These are phyloP conservation scores for Lodderomyces pseudojiufengensis DNA, from an alignment of 1,139 yeast species.

Conservation along the genomic window DNA sequence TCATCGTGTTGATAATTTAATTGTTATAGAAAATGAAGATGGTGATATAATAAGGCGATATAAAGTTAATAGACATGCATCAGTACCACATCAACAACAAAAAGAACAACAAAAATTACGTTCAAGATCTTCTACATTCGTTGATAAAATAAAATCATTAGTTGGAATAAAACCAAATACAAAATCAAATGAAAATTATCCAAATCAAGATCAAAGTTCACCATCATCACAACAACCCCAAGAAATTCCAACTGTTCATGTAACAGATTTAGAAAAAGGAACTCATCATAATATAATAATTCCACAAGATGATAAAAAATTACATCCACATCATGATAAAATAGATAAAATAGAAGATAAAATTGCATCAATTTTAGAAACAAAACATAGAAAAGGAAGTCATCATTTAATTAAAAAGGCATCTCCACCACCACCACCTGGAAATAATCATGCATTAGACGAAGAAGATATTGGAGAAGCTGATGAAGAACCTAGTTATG, in stretches of 20 bases:
- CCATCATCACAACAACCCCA: constrained; percentile 6
- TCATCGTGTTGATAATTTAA: constrained; percentile 58
- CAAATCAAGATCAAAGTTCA: background rate
- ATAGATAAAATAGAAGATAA: constrained; percentile 28
- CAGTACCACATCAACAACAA: background rate
- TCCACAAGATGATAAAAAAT: constrained; percentile 9
- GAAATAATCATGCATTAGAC: constrained; percentile 5
- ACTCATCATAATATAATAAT: constrained; percentile 7
- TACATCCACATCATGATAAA: constrained; percentile 15
- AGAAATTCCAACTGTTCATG: constrained; percentile 9
- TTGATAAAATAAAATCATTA: constrained; percentile 44
- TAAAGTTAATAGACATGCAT: constrained; percentile 55
- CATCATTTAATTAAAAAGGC: constrained; percentile 3
- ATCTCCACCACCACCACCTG: constrained; percentile 12
- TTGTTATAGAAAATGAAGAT: constrained; percentile 83
- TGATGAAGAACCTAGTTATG: constrained; percentile 18
- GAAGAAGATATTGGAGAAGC: constrained; percentile 11
- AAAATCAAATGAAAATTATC: background rate
- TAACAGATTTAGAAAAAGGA: constrained; percentile 12
- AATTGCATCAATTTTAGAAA: constrained; percentile 21
- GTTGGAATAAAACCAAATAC: constrained; percentile 43
- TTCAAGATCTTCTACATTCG: constrained; percentile 32
- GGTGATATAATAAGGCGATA: constrained; percentile 90
- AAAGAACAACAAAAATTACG: constrained; percentile 12
- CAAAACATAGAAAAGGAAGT: constrained; percentile 7